A percentile compares a stretch with the other conserved stretches of the same genome.
Conservation (phyloP, 169 alveolate species). For the Toxoplasma gondii region DNA sequence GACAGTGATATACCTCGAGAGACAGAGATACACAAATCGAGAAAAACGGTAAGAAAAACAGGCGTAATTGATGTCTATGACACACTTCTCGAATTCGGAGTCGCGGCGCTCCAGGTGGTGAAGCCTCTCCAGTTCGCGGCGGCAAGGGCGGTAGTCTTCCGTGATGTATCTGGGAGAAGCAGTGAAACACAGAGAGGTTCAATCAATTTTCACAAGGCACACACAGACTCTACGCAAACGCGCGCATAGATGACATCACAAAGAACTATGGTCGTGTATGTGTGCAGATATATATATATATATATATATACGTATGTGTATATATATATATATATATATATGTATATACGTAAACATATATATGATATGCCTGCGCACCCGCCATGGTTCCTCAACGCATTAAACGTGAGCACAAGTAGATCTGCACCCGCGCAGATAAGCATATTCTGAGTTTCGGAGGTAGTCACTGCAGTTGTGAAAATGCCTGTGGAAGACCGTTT, state of each 20-base stretch:
- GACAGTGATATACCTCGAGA: not conserved
- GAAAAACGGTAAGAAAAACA: not conserved
- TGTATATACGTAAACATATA: no score
- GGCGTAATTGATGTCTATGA: not conserved
- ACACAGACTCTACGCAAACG: not conserved
- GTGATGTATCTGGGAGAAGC: slow-evolving; percentile 15
- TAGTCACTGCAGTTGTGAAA: no score
- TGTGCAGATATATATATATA: not conserved
- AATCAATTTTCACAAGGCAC: not conserved
- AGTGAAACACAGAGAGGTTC: not conserved
- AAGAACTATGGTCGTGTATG: not conserved
- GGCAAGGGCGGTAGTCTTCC: slow-evolving; percentile 50
- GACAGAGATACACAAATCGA: not conserved
- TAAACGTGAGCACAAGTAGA: no score
- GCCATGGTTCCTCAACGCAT: no score
- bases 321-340: no score
- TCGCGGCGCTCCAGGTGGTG: slow-evolving; percentile 34
- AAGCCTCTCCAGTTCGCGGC: slow-evolving; percentile 44
- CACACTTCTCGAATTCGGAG: slow-evolving; percentile 39
- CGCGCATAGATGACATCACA: not conserved
- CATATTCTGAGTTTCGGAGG: no score
- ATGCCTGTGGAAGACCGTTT: no score
- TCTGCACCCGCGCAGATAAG: not conserved
- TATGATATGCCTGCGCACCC: no score
- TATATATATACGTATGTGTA: not conserved